A percentile compares a stretch with the other conserved stretches of the same genome.
phyloP scores from a whole-genome alignment of 495 filamentous ascomycete species.

The Penicillium egyptiacum region DNA sequence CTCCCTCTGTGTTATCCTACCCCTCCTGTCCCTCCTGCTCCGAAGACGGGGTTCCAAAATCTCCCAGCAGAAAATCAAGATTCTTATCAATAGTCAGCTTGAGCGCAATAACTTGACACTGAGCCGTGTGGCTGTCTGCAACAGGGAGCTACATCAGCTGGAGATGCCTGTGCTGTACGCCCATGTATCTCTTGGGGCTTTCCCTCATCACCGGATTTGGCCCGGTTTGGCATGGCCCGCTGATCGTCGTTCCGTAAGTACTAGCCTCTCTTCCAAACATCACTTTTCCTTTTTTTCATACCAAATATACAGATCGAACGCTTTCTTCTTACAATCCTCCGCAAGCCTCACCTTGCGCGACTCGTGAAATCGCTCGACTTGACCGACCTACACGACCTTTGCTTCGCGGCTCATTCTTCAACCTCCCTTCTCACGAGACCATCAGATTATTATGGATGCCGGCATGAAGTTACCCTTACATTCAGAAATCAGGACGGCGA shows the following conservation, averaged over 20 bases:
- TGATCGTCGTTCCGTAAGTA: background rate
- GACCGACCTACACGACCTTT: background rate
- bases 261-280: background rate
- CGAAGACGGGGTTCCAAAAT: background rate
- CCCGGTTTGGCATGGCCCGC: background rate
- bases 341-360: background rate
- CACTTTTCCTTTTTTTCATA: background rate
- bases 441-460: background rate
- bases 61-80: background rate
- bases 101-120: no score
- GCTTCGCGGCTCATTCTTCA: background rate
- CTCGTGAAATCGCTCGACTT: background rate
- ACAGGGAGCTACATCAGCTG: no score
- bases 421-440: background rate
- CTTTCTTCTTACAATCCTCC: background rate
- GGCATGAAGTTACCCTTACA: background rate
- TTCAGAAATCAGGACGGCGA: background rate
- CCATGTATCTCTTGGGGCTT: no score
- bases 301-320: background rate
- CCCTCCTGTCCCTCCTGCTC: background rate
- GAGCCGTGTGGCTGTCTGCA: no score
- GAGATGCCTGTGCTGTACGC: no score
- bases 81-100: no score
- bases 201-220: background rate
- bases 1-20: background rate